A percentile compares a stretch with the other conserved stretches of the same genome.
Conservation (phyloP, 306 rosid species). For the Acacia acuminata region DNA sequence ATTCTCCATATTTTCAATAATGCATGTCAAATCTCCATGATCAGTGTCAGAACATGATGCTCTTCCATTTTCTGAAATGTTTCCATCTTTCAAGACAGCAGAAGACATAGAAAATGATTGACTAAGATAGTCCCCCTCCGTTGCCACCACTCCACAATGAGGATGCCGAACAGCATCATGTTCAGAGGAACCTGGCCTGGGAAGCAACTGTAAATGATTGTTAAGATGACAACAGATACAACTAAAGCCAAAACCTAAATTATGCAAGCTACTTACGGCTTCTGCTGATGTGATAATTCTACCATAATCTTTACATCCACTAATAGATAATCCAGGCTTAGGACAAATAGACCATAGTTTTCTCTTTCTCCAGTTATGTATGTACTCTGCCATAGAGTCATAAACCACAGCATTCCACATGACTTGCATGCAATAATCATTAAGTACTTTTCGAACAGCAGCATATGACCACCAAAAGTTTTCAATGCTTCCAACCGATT, state of each 20-base stretch:
- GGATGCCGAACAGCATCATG: slow-evolving; percentile 42
- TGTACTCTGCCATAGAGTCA: slow-evolving; percentile 63
- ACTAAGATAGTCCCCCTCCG: slow-evolving; percentile 35
- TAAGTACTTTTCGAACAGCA: slow-evolving; percentile 65
- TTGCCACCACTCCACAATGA: slow-evolving; percentile 43
- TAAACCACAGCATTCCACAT: slow-evolving; percentile 90
- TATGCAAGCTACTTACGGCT: slow-evolving; percentile 60
- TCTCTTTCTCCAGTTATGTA: slow-evolving; percentile 69
- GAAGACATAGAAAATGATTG: slow-evolving; percentile 36
- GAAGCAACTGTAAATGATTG: slow-evolving; percentile 56
- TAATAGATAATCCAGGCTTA: slow-evolving; percentile 33
- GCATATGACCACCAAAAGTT: slow-evolving; percentile 72
- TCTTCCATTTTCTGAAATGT: slow-evolving; percentile 36
- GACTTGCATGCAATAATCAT: slow-evolving; percentile 72
- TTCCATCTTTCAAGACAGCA: slow-evolving; percentile 28
- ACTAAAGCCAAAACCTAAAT: slow-evolving; percentile 34
- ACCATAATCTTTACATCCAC: slow-evolving; percentile 35
- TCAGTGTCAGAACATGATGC: slow-evolving; percentile 29
- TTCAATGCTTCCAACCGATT: slow-evolving; percentile 77
- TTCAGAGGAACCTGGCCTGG: slow-evolving; percentile 36
- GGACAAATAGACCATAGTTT: slow-evolving; percentile 65
- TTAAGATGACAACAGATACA: slow-evolving; percentile 31
- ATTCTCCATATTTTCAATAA: slow-evolving; percentile 60
- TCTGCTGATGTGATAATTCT: slow-evolving; percentile 44
- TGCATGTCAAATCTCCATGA: slow-evolving; percentile 45